Conservation (phyloP, 225 moss, liverwort and hornwort species). For the Sphagnum tenellum region DNA sequence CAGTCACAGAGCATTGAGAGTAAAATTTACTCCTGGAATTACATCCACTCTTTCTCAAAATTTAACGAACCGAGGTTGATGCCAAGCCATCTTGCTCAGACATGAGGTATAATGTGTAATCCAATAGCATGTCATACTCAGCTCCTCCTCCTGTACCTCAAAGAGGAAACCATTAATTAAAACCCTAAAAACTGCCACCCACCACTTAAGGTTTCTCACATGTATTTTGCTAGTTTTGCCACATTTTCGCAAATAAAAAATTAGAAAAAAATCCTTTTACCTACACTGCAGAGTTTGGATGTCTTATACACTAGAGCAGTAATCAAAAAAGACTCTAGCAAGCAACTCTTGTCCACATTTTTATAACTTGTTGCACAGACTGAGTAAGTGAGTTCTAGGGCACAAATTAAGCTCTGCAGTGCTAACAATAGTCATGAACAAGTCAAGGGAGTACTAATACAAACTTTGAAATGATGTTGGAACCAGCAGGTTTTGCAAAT, state of each 20-base stretch:
- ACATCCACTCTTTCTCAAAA: neutral
- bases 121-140: conserved; percentile 30
- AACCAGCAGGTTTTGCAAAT: neutral
- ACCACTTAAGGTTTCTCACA: too few species aligned
- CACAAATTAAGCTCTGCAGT: neutral
- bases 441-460: neutral
- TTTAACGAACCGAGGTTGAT: conserved; percentile 19
- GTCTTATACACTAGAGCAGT: neutral
- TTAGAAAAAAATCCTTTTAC: neutral
- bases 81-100: conserved; percentile 17
- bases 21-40: neutral
- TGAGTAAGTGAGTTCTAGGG: too few species aligned
- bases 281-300: neutral
- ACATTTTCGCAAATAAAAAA: neutral
- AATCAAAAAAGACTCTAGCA: neutral
- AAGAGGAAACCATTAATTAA: neutral
- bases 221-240: neutral
- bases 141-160: conserved; percentile 20
- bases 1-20: too few species aligned
- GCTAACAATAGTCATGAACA: neutral
- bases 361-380: too few species aligned
- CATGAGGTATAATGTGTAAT: conserved; percentile 30
- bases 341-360: neutral
- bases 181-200: too few species aligned
- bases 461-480: neutral